phyloP scores from a whole-genome alignment of 345 rosid species.

The Populus alba region DNA sequence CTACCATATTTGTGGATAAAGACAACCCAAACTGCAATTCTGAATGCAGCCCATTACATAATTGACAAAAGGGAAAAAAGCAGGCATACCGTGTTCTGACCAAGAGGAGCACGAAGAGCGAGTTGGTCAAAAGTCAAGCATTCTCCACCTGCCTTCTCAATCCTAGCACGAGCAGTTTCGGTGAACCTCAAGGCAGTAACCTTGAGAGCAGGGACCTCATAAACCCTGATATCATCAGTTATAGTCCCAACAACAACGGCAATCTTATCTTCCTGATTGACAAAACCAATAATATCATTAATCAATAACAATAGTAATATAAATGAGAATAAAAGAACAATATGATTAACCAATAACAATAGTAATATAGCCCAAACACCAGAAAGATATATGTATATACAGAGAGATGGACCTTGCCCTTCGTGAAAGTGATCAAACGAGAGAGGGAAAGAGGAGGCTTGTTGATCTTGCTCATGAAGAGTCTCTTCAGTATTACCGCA shows the following conservation, averaged over 20 bases:
- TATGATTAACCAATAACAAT: too few relatives aligned
- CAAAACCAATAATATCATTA: neutral
- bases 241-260: slow-evolving; percentile 85
- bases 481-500: slow-evolving; percentile 84
- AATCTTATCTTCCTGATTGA: slow-evolving; percentile 62
- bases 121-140: slow-evolving; percentile 94
- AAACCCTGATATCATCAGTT: slow-evolving; percentile 78
- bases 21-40: neutral
- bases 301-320: neutral
- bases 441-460: slow-evolving; percentile 90
- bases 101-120: slow-evolving; percentile 88
- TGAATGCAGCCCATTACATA: neutral
- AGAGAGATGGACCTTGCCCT: slow-evolving; percentile 57
- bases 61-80: neutral
- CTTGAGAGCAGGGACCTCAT: slow-evolving; percentile 78
- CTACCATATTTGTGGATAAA: too few relatives aligned
- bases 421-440: slow-evolving; percentile 57
- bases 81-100: slow-evolving; percentile 76
- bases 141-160: slow-evolving; percentile 98
- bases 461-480: slow-evolving; percentile 95
- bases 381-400: neutral
- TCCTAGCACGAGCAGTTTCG: slow-evolving; percentile 89
- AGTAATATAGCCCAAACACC: neutral
- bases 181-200: slow-evolving; percentile 90
- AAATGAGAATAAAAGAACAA: neutral